phyloP scores from a whole-genome alignment of 345 rosid genomes.

The Cardamine resedifolia region DNA sequence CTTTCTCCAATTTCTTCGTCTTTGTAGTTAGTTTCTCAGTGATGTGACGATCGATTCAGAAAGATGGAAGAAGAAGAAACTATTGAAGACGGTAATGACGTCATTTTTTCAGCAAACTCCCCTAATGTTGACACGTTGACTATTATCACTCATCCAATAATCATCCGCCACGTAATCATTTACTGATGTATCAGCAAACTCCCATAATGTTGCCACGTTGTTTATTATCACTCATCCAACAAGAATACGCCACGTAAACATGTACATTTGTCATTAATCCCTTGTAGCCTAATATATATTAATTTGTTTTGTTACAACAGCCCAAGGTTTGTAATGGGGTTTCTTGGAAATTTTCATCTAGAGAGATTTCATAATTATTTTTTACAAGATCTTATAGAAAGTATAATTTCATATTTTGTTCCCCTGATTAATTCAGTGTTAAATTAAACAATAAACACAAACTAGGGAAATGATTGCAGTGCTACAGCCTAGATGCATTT shows the following conservation, averaged over 20 bases:
- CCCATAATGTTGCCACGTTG: conserved; percentile 7
- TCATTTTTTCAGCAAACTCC: background rate
- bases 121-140: conserved; percentile 2
- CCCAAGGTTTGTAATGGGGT: background rate
- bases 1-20: conserved; percentile 1
- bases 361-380: no score
- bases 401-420: no score
- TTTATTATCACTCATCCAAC: background rate
- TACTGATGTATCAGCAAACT: background rate
- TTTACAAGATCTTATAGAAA: background rate
- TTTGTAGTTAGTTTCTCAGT: no score
- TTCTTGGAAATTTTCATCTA: background rate
- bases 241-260: background rate
- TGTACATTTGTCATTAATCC: background rate
- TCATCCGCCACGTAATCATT: background rate
- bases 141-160: conserved; percentile 2
- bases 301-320: no score
- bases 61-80: background rate
- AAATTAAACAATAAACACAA: background rate
- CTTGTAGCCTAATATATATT: background rate
- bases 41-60: background rate
- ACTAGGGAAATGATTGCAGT: background rate
- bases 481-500: background rate
- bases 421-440: background rate
- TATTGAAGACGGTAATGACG: background rate